A percentile compares a stretch with the other conserved stretches of the same genome.
Conservation (phyloP, 1,284 basidiomycete genomes). For the Fomitiporia mediterranea region DNA sequence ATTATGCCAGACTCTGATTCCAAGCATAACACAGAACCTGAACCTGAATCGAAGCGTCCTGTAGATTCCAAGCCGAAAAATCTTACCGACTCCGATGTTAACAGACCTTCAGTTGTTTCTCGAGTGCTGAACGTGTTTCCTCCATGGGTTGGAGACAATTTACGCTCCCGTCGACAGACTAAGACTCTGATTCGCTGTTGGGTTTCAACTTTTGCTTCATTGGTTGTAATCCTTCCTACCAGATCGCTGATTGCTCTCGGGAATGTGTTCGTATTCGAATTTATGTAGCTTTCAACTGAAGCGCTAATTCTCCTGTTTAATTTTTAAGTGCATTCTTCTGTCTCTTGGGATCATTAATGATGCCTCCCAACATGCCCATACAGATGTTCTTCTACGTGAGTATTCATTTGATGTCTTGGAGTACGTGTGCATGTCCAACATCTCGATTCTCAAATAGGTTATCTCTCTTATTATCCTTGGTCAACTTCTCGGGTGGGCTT, state of each 20-base stretch:
- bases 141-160: slow-evolving; percentile 25
- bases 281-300: no score
- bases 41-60: no score
- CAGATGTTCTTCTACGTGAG: slow-evolving; percentile 37
- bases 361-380: slow-evolving; percentile 35
- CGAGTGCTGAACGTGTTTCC: slow-evolving; percentile 23
- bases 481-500: slow-evolving; percentile 69
- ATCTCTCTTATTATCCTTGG: slow-evolving; percentile 51
- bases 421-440: neutral
- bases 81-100: no score
- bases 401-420: slow-evolving; percentile 1
- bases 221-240: slow-evolving; percentile 27
- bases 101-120: neutral
- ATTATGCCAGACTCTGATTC: no score
- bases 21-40: no score
- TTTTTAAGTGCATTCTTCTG: slow-evolving; percentile 33
- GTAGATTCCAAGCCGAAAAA: no score
- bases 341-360: slow-evolving; percentile 31
- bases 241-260: slow-evolving; percentile 26
- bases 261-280: slow-evolving; percentile 27
- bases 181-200: slow-evolving; percentile 28
- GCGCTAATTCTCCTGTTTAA: neutral
- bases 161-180: slow-evolving; percentile 22
- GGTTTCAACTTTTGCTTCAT: slow-evolving; percentile 28
- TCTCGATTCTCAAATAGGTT: slow-evolving; percentile 28